These are phyloP conservation scores for Silene uniflora DNA, from an alignment of 148 eudicot genomes.

Conservation along the genomic window DNA sequence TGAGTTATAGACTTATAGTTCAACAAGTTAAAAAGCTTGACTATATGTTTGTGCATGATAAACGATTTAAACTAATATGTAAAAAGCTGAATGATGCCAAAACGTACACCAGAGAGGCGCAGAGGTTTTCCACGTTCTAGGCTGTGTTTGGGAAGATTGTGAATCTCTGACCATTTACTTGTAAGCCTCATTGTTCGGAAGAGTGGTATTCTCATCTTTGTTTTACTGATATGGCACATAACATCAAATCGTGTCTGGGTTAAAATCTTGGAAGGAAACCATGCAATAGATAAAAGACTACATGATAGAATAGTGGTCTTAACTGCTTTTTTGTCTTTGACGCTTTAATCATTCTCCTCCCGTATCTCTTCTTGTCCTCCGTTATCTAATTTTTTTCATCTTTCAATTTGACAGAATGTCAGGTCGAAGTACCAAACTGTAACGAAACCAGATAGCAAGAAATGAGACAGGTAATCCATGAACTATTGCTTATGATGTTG, in stretches of 20 bases:
- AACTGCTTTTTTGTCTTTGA: neutral
- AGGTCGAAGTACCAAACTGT: conserved; percentile 60
- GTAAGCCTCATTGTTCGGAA: too few relatives aligned
- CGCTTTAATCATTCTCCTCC: neutral
- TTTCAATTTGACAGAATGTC: conserved; percentile 53
- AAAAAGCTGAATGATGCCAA: too few relatives aligned
- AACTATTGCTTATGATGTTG: conserved; percentile 16
- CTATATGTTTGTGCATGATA: too few relatives aligned
- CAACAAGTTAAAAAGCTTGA: too few relatives aligned
- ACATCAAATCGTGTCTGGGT: neutral
- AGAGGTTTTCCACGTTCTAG: too few relatives aligned
- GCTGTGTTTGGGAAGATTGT: too few relatives aligned
- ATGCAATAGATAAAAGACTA: neutral
- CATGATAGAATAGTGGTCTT: neutral
- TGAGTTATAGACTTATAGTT: too few relatives aligned
- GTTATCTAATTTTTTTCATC: neutral
- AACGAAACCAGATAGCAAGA: conserved; percentile 30
- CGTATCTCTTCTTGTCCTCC: neutral
- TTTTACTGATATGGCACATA: neutral
- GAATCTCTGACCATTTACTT: too few relatives aligned
- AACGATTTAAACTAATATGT: too few relatives aligned
- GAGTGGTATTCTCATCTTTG: too few relatives aligned
- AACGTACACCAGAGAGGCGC: too few relatives aligned
- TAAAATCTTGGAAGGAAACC: neutral
- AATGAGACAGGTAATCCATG: conserved; percentile 31